Percentiles rank a stretch among this genome's conserved stretches.
Evolutionary conservation across 75 land plant species (phyloP).

Genomic region (Chamaecyparis obtusa): DNA sequence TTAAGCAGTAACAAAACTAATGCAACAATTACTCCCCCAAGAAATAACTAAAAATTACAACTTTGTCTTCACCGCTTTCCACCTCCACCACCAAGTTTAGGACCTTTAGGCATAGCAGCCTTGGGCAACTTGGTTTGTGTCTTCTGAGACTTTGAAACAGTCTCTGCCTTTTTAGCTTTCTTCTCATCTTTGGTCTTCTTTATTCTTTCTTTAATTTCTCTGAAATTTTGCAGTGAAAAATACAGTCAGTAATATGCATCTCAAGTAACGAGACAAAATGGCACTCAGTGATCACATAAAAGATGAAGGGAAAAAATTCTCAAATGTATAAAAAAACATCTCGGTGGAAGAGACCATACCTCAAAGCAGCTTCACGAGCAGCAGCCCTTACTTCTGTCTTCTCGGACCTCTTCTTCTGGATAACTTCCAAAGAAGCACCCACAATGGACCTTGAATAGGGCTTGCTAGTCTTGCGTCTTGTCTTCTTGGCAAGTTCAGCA

Average conservation of each 20-base stretch:
- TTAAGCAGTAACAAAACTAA: not conserved
- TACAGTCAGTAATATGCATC: not conserved
- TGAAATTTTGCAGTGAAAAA: constrained; percentile 9
- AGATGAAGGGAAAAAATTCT: not conserved
- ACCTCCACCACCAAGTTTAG: constrained; percentile 72
- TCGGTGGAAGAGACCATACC: constrained; percentile 15
- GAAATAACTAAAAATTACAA: not conserved
- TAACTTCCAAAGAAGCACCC: constrained; percentile 85
- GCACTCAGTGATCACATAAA: not conserved
- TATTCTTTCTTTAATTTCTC: constrained; percentile 82
- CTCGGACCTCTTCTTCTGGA: constrained; percentile 81
- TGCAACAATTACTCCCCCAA: not conserved
- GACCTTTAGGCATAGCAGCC: constrained; percentile 57
- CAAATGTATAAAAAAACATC: not conserved
- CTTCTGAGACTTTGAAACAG: constrained; percentile 49
- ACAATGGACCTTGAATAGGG: constrained; percentile 86
- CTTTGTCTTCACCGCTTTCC: constrained; percentile 47
- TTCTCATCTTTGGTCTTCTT: constrained; percentile 87
- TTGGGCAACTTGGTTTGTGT: constrained; percentile 38
- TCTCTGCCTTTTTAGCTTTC: constrained; percentile 83
- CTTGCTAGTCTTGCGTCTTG: constrained; percentile 62
- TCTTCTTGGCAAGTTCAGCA: constrained; percentile 73
- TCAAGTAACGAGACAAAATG: not conserved
- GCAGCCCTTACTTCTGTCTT: constrained; percentile 87
- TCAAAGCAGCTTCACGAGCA: constrained; percentile 85